Evolutionary conservation across 495 filamentous ascomycete genomes (phyloP).

Genomic region (Elasticomyces elasticus): DNA sequence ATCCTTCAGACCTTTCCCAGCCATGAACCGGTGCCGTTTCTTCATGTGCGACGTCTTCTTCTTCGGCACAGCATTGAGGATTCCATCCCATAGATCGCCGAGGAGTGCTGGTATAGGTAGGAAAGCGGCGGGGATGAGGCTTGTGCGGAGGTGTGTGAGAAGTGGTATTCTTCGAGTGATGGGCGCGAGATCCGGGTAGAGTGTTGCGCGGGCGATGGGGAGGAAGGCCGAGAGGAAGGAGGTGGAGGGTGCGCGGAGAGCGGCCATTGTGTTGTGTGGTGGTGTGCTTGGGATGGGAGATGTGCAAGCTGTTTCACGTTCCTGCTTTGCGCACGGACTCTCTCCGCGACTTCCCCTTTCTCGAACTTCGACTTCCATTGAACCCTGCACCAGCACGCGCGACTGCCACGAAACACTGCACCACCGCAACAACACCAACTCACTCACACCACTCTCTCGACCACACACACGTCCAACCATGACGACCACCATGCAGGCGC

Average conservation of each 20-base stretch:
- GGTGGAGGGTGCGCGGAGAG: slow-evolving; percentile 22
- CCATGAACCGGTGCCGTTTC: slow-evolving; percentile 84
- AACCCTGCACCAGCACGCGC: not conserved
- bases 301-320: not conserved
- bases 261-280: slow-evolving; percentile 19
- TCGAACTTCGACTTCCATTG: not conserved
- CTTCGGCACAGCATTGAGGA: slow-evolving; percentile 90
- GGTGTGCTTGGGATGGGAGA: not conserved
- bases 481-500: slow-evolving; percentile 39
- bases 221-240: slow-evolving; percentile 28
- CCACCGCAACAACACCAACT: not conserved
- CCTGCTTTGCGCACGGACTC: not conserved
- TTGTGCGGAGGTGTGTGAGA: slow-evolving; percentile 14
- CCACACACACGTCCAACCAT: not conserved
- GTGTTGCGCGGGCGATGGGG: slow-evolving; percentile 26
- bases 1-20: slow-evolving; percentile 87
- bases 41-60: slow-evolving; percentile 98
- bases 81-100: slow-evolving; percentile 77
- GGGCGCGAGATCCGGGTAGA: slow-evolving; percentile 24
- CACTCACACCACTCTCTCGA: not conserved
- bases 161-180: slow-evolving; percentile 17
- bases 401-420: not conserved
- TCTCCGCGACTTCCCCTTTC: slow-evolving; percentile 2
- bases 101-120: slow-evolving; percentile 44
- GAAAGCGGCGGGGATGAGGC: slow-evolving; percentile 21